A percentile compares a stretch with the other conserved stretches of the same genome.
Evolutionary conservation across 176 grass and related monocot genomes (phyloP).

Genomic region (Bolboschoenus planiculmis): DNA sequence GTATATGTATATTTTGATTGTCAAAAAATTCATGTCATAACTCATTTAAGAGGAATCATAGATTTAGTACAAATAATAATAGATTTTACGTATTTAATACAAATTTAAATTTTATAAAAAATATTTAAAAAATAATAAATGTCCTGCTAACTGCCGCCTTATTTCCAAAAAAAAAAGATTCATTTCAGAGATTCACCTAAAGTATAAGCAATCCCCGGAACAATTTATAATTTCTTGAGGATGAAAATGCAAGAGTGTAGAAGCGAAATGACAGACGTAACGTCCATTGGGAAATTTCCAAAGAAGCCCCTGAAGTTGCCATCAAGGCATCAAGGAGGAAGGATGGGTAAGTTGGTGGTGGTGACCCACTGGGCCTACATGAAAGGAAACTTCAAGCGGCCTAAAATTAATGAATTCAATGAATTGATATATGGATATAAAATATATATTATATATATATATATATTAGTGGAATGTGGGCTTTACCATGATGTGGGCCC

Average conservation of each 20-base stretch:
- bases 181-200: not conserved
- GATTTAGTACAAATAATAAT: too few relatives aligned
- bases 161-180: too few relatives aligned
- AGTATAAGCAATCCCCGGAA: not conserved
- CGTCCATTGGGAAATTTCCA: not conserved
- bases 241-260: too few relatives aligned
- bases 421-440: not conserved
- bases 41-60: too few relatives aligned
- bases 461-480: constrained; percentile 8
- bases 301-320: not conserved
- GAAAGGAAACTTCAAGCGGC: constrained; percentile 9
- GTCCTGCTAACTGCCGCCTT: too few relatives aligned
- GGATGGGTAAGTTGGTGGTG: not conserved
- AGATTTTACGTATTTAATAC: too few relatives aligned
- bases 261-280: not conserved
- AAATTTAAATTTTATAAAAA: too few relatives aligned
- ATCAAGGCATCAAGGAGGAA: too few relatives aligned
- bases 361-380: constrained; percentile 14
- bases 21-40: not conserved
- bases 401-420: constrained; percentile 6
- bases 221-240: not conserved
- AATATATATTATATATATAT: too few relatives aligned
- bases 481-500: constrained; percentile 12
- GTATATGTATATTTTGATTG: not conserved
- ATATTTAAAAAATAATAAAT: too few relatives aligned